Evolutionary conservation across 192 early-diverging fungal species (phyloP), one percentile per base, ranked within the genome.

Genomic region (Diversispora epigaea): DNA sequence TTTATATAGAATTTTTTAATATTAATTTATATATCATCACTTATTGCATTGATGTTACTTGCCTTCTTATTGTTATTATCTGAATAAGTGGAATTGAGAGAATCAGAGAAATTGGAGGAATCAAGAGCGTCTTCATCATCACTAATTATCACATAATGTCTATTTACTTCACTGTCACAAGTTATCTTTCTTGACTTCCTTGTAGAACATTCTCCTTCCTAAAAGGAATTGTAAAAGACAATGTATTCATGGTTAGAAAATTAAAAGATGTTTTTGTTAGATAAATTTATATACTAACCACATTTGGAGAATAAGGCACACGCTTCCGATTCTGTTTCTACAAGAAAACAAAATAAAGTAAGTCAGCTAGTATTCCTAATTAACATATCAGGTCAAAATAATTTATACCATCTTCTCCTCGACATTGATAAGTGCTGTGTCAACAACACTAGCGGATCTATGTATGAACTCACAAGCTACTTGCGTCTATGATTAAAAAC

Each of bases 241-340:
- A 15, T 52, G 4, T 52, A 52, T 52, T 52, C 50, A 52, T 52
- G 17, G 17, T 52, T 17, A 52, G 50, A 52, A 52, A 17, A 52
- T n/a, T n/a, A n/a, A n/a, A n/a, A n/a, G n/a, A n/a, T n/a, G n/a
- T n/a, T n/a, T 52, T 52, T 52, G 49, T 52, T 52, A 52, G 17
- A 52, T 52, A 52, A 52, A 52, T 52, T 49, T 52, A 52, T n/a
- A n/a, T n/a, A n/a, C n/a, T 52, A 15, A 52, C 39, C 39, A 25
- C 22, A 62, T 39, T 40, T 62, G 60, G n/a, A n/a, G n/a, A n/a
- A n/a, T n/a, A n/a, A n/a, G n/a, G n/a, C n/a, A n/a, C 7, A 43
- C 32, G 39, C 17, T 62, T 62, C 39, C 60, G 11, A 40, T 62
- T 62, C 32, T 62, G 60, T 14, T 62, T 62, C 60, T 62, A 62